Percentiles rank a stretch among this genome's conserved stretches.
Evolutionary conservation across 495 filamentous ascomycete species (phyloP).

Genomic region (Achaetomiella virescens): DNA sequence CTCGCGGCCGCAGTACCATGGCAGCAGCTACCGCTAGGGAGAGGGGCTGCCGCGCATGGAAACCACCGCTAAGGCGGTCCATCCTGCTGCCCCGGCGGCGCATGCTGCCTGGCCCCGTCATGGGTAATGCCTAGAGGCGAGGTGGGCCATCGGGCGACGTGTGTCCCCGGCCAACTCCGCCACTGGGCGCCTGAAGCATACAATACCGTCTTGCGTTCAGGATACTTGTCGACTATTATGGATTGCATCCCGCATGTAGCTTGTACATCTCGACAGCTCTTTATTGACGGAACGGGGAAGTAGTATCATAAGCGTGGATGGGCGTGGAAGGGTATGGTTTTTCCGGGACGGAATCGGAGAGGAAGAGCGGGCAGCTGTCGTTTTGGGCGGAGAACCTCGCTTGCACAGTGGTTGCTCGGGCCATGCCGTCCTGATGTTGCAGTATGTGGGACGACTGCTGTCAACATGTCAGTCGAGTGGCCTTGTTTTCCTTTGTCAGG

Average conservation of each 20-base stretch:
- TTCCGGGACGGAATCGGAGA: neutral
- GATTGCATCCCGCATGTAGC: constrained; percentile 9
- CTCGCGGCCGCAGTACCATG: constrained; percentile 32
- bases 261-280: constrained; percentile 12
- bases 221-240: constrained; percentile 19
- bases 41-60: neutral
- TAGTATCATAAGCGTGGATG: constrained; percentile 6
- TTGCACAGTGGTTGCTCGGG: too few relatives aligned
- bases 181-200: constrained; percentile 15
- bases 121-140: neutral
- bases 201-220: constrained; percentile 22
- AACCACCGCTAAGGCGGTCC: constrained; percentile 1
- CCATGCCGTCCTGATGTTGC: too few relatives aligned
- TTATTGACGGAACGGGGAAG: neutral
- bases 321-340: neutral
- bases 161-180: neutral
- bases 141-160: neutral
- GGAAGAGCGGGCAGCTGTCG: too few relatives aligned
- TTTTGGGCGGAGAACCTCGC: too few relatives aligned
- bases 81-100: constrained; percentile 1
- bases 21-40: constrained; percentile 35
- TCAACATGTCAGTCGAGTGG: neutral
- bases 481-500: constrained; percentile 9
- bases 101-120: neutral
- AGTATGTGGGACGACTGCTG: neutral